These are phyloP conservation scores for Globisporangium polare DNA, from an alignment of 352 stramenopile species.

Conservation along the genomic window DNA sequence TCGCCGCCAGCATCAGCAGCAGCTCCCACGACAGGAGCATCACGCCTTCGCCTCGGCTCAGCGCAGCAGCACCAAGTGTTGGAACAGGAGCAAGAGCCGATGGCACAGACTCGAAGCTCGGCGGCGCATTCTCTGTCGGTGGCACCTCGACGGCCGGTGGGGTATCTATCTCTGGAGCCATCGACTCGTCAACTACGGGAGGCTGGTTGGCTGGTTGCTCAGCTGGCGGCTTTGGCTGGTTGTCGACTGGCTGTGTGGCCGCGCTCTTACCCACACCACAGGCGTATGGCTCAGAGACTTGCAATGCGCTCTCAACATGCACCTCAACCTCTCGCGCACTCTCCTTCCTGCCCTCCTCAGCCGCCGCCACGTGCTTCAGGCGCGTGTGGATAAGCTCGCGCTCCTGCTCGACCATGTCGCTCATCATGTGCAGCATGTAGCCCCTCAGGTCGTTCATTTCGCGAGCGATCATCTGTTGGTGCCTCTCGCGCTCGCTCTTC, in stretches of 20 bases:
- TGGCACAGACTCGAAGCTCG: not conserved
- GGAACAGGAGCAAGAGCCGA: not conserved
- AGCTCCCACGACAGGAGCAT: slow-evolving; percentile 40
- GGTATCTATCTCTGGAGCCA: not conserved
- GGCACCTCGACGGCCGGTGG: not conserved
- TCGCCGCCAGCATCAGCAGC: slow-evolving; percentile 31
- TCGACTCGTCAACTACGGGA: not conserved
- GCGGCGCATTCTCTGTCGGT: no score
- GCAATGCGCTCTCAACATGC: not conserved
- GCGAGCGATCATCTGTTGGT: slow-evolving; percentile 56
- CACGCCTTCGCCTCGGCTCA: slow-evolving; percentile 12
- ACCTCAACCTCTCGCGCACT: not conserved
- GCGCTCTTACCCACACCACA: not conserved
- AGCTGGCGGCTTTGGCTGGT: not conserved
- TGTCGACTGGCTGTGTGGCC: not conserved
- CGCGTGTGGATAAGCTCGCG: slow-evolving; percentile 40
- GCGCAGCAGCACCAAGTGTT: not conserved
- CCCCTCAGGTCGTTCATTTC: slow-evolving; percentile 61
- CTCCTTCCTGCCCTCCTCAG: slow-evolving; percentile 17
- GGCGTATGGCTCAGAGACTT: not conserved
- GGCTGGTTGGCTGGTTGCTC: not conserved
- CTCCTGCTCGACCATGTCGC: slow-evolving; percentile 56
- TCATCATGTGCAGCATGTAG: slow-evolving; percentile 44
- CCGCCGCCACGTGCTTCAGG: slow-evolving; percentile 25
- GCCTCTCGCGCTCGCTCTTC: slow-evolving; percentile 40